phyloP scores from a whole-genome alignment of 768 basidiomycete genomes.

The Tricholoma hemisulphureum region DNA sequence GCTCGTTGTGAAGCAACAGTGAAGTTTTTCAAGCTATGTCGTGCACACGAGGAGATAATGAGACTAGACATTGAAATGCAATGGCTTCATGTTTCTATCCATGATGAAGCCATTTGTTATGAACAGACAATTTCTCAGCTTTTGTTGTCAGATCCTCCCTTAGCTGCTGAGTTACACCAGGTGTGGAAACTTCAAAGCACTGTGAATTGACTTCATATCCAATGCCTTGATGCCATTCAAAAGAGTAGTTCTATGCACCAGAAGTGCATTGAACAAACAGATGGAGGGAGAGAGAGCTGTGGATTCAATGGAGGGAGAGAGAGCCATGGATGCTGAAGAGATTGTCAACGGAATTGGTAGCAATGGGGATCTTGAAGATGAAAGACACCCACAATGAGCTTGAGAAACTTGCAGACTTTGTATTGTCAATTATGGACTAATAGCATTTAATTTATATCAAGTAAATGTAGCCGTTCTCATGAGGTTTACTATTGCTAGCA shows the following conservation, averaged over 20 bases:
- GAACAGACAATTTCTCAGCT: not conserved
- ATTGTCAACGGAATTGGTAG: not conserved
- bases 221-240: not conserved
- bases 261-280: not conserved
- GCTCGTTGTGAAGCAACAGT: constrained; percentile 8
- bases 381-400: not conserved
- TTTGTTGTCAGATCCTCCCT: not conserved
- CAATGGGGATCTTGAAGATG: not conserved
- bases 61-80: constrained; percentile 7
- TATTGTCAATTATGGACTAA: constrained; percentile 3
- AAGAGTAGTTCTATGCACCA: not conserved
- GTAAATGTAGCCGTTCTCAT: not conserved
- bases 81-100: constrained; percentile 6
- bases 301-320: too few species aligned
- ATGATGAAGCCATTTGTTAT: not conserved
- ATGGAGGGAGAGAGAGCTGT: too few species aligned
- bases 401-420: constrained; percentile 2
- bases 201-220: constrained; percentile 9
- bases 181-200: constrained; percentile 2
- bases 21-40: constrained; percentile 7
- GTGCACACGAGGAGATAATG: constrained; percentile 7
- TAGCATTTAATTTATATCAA: not conserved
- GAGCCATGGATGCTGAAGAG: not conserved
- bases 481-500: not conserved
- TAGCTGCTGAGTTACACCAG: constrained; percentile 6